Base-by-base conservation (phyloP, 1,284 basidiomycete species). In the Marasmius oreades region DNA sequence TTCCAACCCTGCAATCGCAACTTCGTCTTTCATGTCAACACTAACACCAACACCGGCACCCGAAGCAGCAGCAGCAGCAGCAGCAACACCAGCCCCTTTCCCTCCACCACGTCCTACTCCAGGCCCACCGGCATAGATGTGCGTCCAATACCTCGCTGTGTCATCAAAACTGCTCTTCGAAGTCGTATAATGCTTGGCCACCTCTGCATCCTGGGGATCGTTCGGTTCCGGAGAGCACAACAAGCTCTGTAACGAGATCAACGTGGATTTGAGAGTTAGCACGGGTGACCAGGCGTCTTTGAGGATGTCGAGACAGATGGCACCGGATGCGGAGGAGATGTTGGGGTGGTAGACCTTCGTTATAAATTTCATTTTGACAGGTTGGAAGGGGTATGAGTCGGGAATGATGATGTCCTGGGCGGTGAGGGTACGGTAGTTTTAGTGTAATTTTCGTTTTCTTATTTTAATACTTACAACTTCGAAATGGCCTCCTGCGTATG, bases 271-370 rank as follows among this genome's bases (percentile, higher is more conserved):
- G 69, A 99, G 87, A 1, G 97, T 99, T 61, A 96, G 82, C 42
- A 97, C 93, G 52, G 91, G 91, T 12, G 88, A 91, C 94, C 93
- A 95, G 26, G 92, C 92, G 69, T 97, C 93, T 71, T 92, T 91
- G 63, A 93, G 77, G 64, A 92, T 92, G 67, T 90, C 86, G 47
- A 88, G 80, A 66, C 86, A 88, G 69, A 89, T 90, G 55, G 92
- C 93, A 53, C 93, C 96, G 12, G 92, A 95, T 43, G 91, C 92
- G 24, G 93, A 97, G 23, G 94, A 97, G 54, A 99, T 81, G 70
- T 98, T 99, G 1, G 97, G 96, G 74, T 98, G 96, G 70, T 98
- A 99, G 45, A 98, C 92, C 72, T 95, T 94, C 59, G 92, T 96
- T 64, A 93, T 86, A 71, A 97, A 97, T 71, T 95, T 95, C 95